Evolutionary conservation across 441 rosid species (phyloP), one percentile per base, ranked within the genome.

Genomic region (Pelargonium citronellum): DNA sequence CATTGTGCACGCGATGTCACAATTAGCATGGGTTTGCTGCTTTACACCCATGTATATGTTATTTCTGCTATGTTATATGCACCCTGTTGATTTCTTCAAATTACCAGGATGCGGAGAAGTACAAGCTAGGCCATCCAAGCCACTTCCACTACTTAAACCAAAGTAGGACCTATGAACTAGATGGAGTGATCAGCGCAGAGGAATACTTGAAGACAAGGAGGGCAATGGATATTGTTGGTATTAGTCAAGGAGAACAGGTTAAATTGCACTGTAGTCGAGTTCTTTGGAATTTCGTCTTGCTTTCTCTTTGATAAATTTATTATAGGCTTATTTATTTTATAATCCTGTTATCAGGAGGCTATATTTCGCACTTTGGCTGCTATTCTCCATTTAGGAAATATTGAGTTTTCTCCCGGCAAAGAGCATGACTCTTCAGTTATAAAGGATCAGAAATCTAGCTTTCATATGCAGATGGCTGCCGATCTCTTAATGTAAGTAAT

Each of bases 291-390:
- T 19, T 19, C 13, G 9, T 57, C 8, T 17, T 57, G 63, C 63
- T 57, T 57, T 37, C 41, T 7, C 41, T 37, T 7, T 8, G 11
- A 17, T 7, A 1, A 17, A 17, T 17, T 57, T 57, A 57, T 57
- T 15, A 16, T 55, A 7, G 17, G 20, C 11, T 17, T 17, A 79
- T 77, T 68, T 77, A 53, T 43, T 70, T 60, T 55, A 71, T 57
- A 71, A 68, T 67, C 70, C 2, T 34, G 63, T 17, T 19, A 57
- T 13, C 80, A 95, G 99, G 95, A 95, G 76, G 96, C 84, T 13
- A 86, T 95, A 77, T 95, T 95, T 70, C 89, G 88, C 34, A 88
- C 90, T 78, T 92, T 95, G 73, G 99, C 99, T 74, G 96, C 96
- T 73, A 86, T 95, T 79, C 91, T 95, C 66, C 99, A 95, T 86